phyloP scores from a whole-genome alignment of 108 stramenopile genomes.

The Epithemia pelagica region DNA sequence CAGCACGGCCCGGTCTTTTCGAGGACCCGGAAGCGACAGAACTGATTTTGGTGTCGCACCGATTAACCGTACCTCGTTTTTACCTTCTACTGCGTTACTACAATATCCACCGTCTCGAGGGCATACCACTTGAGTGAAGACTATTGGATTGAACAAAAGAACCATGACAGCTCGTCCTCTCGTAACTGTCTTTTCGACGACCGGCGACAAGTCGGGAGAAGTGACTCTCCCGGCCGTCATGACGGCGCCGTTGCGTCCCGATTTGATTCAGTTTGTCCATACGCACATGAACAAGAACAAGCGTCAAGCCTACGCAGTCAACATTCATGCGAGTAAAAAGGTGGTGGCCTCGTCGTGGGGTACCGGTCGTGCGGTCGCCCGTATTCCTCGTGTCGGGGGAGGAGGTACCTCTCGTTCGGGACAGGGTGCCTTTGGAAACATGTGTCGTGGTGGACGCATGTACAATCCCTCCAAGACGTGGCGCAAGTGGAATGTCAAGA shows the following conservation, averaged over 20 bases:
- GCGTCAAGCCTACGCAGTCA: slow-evolving; percentile 98
- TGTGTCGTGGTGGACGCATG: slow-evolving; percentile 97
- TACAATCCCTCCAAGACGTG: slow-evolving; percentile 99
- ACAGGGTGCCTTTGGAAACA: slow-evolving; percentile 99
- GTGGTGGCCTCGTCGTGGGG: slow-evolving; percentile 97
- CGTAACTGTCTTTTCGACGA: slow-evolving; percentile 91
- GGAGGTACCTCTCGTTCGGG: slow-evolving; percentile 98
- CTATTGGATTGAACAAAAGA: no score
- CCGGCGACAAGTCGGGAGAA: slow-evolving; percentile 81
- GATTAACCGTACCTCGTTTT: no score
- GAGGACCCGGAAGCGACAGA: no score
- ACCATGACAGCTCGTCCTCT: slow-evolving; percentile 93
- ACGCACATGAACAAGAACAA: slow-evolving; percentile 99
- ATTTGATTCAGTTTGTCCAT: slow-evolving; percentile 98
- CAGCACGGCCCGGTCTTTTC: no score
- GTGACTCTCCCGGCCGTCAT: slow-evolving; percentile 93
- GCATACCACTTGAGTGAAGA: no score
- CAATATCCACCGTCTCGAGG: no score
- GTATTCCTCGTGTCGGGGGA: slow-evolving; percentile 98
- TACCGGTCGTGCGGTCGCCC: slow-evolving; percentile 99
- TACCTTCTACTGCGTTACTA: no score
- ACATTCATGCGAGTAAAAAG: slow-evolving; percentile 91
- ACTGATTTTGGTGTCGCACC: no score
- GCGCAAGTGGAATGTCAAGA: slow-evolving; percentile 98
- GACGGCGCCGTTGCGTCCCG: slow-evolving; percentile 97